Evolutionary conservation across 2,329 filamentous ascomycete species (phyloP).

Genomic region (Pseudogymnoascus destructans): DNA sequence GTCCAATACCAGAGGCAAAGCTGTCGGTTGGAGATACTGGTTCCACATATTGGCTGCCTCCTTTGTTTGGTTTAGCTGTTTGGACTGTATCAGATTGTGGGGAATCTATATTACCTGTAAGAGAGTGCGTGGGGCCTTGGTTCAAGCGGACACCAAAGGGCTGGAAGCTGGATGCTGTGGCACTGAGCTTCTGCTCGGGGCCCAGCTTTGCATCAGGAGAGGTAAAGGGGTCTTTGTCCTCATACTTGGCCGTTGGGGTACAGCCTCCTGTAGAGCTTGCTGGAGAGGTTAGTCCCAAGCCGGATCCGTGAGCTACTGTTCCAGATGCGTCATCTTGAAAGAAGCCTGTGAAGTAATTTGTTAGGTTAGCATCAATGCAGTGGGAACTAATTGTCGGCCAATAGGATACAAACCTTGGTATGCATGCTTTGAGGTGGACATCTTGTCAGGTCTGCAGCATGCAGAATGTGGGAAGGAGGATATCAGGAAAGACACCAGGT

Average conservation of each 20-base stretch:
- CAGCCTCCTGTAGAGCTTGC: conserved; percentile 16
- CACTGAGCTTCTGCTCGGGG: conserved; percentile 41
- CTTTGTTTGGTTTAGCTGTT: not conserved
- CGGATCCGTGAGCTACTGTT: conserved; percentile 7
- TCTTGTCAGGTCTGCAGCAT: conserved; percentile 4
- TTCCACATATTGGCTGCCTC: not conserved
- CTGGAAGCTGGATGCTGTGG: conserved; percentile 49
- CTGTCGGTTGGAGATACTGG: not conserved
- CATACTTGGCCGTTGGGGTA: conserved; percentile 16
- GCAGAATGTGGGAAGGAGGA: not conserved
- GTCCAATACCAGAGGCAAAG: not conserved
- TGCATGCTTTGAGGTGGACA: conserved; percentile 11
- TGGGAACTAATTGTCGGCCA: conserved; percentile 40
- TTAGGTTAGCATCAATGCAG: conserved; percentile 50
- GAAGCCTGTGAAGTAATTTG: conserved; percentile 49
- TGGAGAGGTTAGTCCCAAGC: conserved; percentile 15
- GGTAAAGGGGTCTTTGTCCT: conserved; percentile 43
- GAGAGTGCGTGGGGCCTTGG: not conserved
- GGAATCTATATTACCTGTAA: not conserved
- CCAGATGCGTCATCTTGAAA: conserved; percentile 40
- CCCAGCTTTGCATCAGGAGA: conserved; percentile 25
- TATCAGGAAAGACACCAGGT: not conserved
- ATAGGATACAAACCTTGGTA: conserved; percentile 16
- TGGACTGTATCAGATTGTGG: not conserved
- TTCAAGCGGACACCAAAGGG: conserved; percentile 29